Evolutionary conservation across 495 filamentous ascomycete species (phyloP).

Genomic region (Lophiostoma macrostomum): DNA sequence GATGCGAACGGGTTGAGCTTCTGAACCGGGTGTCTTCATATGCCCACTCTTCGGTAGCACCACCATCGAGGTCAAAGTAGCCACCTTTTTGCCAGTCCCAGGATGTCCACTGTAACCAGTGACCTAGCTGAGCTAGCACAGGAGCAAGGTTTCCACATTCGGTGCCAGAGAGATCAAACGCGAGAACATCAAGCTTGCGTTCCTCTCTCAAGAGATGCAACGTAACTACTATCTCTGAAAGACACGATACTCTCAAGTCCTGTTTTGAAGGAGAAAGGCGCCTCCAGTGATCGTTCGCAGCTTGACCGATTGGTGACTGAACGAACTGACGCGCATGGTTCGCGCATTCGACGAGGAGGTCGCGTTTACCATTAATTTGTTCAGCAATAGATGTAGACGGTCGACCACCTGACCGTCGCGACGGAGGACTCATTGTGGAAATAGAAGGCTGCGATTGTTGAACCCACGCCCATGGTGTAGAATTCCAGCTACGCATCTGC

Average conservation of each 20-base stretch:
- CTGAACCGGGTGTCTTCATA: slow-evolving; percentile 51
- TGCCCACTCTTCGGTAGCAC: slow-evolving; percentile 56
- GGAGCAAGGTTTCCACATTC: slow-evolving; percentile 58
- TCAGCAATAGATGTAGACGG: neutral
- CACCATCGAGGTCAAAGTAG: slow-evolving; percentile 70
- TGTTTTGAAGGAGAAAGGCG: slow-evolving; percentile 38
- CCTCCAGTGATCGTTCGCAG: slow-evolving; percentile 32
- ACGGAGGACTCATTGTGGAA: slow-evolving; percentile 18
- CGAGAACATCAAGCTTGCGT: slow-evolving; percentile 71
- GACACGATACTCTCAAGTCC: slow-evolving; percentile 54
- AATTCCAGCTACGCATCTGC: slow-evolving; percentile 20
- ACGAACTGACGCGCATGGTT: slow-evolving; percentile 23
- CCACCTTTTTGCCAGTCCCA: slow-evolving; percentile 58
- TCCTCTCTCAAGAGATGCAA: slow-evolving; percentile 87
- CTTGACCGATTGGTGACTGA: slow-evolving; percentile 30
- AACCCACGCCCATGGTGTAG: slow-evolving; percentile 26
- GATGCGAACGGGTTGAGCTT: slow-evolving; percentile 18
- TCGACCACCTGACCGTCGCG: neutral
- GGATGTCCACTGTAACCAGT: slow-evolving; percentile 77
- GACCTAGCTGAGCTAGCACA: slow-evolving; percentile 73
- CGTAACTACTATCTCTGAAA: slow-evolving; percentile 68
- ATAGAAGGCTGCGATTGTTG: slow-evolving; percentile 12
- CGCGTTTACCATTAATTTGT: slow-evolving; percentile 15
- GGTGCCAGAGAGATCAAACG: slow-evolving; percentile 52
- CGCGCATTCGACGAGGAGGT: slow-evolving; percentile 13